These are phyloP conservation scores for Babesia caballi DNA, from an alignment of 169 alveolate genomes.

Conservation along the genomic window DNA sequence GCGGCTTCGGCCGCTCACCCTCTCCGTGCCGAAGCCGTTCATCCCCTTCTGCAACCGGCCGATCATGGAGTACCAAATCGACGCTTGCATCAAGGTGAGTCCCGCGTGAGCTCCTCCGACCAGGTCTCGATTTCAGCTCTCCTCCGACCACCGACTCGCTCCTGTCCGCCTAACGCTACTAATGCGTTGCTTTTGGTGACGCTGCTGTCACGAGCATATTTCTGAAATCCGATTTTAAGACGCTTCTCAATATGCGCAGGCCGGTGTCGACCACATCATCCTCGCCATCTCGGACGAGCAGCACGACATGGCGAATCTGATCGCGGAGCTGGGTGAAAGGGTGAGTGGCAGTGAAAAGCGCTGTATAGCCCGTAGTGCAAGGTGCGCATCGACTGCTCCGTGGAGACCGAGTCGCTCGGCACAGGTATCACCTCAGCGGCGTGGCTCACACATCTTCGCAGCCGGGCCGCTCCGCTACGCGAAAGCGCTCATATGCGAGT, in stretches of 20 bases:
- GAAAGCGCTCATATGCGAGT: constrained; percentile 77
- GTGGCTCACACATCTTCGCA: constrained; percentile 14
- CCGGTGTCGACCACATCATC: constrained; percentile 84
- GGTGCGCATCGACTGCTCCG: constrained; percentile 87
- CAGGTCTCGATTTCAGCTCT: no score
- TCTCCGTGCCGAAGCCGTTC: constrained; percentile 94
- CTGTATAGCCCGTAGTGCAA: constrained; percentile 66
- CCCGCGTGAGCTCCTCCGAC: no score
- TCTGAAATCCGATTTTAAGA: background rate
- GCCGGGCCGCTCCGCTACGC: constrained; percentile 91
- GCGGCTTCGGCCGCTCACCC: constrained; percentile 96
- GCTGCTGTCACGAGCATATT: background rate
- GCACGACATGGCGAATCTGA: constrained; percentile 73
- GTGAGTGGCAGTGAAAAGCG: background rate
- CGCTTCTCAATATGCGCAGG: constrained; percentile 49
- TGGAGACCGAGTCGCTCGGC: constrained; percentile 96
- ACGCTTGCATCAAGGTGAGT: constrained; percentile 62
- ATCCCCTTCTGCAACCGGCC: constrained; percentile 95
- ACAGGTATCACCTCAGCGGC: constrained; percentile 82
- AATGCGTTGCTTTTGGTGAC: background rate
- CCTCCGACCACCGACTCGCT: no score
- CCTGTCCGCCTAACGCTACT: no score
- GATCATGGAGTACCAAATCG: constrained; percentile 86
- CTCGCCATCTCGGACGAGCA: constrained; percentile 88
- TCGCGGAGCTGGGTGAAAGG: constrained; percentile 76